phyloP scores from a whole-genome alignment of 2,329 filamentous ascomycete genomes.

The Venturia effusa region DNA sequence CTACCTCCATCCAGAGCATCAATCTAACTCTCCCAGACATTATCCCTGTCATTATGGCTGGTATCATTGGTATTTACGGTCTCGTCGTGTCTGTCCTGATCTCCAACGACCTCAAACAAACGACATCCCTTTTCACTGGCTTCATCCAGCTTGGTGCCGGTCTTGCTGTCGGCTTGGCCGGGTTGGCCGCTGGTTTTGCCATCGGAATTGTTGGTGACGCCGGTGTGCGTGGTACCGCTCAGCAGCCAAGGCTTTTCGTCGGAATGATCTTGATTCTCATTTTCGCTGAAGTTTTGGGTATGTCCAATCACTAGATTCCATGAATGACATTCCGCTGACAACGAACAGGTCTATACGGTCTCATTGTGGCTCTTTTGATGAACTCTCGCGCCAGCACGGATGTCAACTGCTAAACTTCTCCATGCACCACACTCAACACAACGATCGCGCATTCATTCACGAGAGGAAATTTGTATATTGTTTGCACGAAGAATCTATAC shows the following conservation, averaged over 20 bases:
- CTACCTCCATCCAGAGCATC: conserved; percentile 11
- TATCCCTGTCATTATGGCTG: conserved; percentile 99
- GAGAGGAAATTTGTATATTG: neutral
- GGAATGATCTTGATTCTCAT: conserved; percentile 99
- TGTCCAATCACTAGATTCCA: conserved; percentile 24
- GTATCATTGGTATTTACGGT: conserved; percentile 97
- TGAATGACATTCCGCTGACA: conserved; percentile 17
- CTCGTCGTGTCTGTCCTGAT: conserved; percentile 44
- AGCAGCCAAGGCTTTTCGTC: conserved; percentile 80
- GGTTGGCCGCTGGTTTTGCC: conserved; percentile 80
- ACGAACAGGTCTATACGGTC: conserved; percentile 79
- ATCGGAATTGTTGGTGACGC: conserved; percentile 59
- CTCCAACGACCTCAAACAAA: conserved; percentile 40
- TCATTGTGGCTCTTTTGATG: conserved; percentile 98
- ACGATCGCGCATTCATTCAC: neutral
- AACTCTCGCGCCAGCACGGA: conserved; percentile 63
- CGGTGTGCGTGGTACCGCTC: conserved; percentile 76
- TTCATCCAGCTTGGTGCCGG: conserved; percentile 44
- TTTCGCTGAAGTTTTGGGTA: conserved; percentile 98
- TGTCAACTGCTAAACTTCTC: conserved; percentile 8
- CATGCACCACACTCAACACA: neutral
- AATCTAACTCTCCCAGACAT: conserved; percentile 57
- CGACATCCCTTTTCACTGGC: conserved; percentile 37
- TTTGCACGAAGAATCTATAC: neutral
- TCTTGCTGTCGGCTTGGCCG: conserved; percentile 62